These are phyloP conservation scores for Penicillium malachiteum DNA, from an alignment of 495 filamentous ascomycete genomes.

Conservation along the genomic window DNA sequence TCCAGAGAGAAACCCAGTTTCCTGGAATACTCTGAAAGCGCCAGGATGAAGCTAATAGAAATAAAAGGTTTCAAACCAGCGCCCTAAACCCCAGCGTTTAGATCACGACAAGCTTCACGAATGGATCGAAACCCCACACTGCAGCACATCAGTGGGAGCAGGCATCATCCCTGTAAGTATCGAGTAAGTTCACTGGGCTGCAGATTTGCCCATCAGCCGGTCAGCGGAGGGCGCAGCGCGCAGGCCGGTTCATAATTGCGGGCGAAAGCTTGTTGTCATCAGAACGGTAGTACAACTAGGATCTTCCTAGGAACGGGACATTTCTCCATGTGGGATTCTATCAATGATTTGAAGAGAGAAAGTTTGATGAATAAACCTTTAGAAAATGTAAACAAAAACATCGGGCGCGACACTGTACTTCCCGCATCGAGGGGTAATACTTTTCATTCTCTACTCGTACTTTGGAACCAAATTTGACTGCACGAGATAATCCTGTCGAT, in stretches of 20 bases:
- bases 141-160: conserved; percentile 15
- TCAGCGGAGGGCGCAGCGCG: conserved; percentile 3
- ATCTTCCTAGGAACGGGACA: neutral
- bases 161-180: conserved; percentile 22
- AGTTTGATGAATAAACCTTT: no score
- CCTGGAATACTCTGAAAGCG: no score
- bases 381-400: no score
- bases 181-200: conserved; percentile 10
- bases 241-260: conserved; percentile 11
- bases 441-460: no score
- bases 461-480: no score
- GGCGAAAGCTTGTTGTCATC: conserved; percentile 25
- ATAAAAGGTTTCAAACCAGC: neutral
- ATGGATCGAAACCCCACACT: conserved; percentile 25
- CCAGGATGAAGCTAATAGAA: neutral
- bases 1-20: no score
- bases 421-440: no score
- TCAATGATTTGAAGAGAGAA: no score
- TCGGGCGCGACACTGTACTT: no score
- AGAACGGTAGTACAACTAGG: conserved; percentile 3
- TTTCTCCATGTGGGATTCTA: neutral
- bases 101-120: conserved; percentile 31
- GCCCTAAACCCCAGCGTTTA: conserved; percentile 4
- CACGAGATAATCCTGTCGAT: neutral
- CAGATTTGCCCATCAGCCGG: conserved; percentile 19